phyloP scores from a whole-genome alignment of 805 yeast genomes.

The Gaillardinia entomophila region DNA sequence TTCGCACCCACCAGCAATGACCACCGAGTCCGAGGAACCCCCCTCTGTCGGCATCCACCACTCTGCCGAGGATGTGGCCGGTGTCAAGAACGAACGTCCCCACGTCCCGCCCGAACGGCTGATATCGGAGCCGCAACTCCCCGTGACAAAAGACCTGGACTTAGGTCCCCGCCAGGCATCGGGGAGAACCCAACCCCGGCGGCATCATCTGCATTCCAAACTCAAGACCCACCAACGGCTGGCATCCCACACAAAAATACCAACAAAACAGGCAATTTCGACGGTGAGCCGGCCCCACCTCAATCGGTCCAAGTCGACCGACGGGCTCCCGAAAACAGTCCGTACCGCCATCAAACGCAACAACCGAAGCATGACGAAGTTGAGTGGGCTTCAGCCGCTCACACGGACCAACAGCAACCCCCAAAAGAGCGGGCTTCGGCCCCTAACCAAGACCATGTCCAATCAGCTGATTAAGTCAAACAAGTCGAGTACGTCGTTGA shows the following conservation, averaged over 20 bases:
- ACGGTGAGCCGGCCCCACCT: slow-evolving; percentile 30
- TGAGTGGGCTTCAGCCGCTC: slow-evolving; percentile 30
- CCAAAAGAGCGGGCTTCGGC: slow-evolving; percentile 8
- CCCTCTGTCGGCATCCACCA: too few relatives aligned
- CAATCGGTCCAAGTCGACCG: slow-evolving; percentile 36
- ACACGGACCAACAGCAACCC: slow-evolving; percentile 28
- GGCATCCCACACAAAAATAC: neutral
- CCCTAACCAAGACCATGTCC: slow-evolving; percentile 12
- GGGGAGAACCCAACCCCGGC: neutral
- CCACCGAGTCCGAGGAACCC: too few relatives aligned
- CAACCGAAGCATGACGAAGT: slow-evolving; percentile 32
- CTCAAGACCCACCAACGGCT: neutral
- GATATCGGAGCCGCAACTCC: too few relatives aligned
- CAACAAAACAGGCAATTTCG: too few relatives aligned
- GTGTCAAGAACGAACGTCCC: too few relatives aligned
- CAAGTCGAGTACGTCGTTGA: slow-evolving; percentile 28
- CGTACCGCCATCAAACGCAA: slow-evolving; percentile 22
- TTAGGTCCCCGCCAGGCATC: too few relatives aligned
- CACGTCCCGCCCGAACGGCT: too few relatives aligned
- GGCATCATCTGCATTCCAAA: neutral
- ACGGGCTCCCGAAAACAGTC: slow-evolving; percentile 25
- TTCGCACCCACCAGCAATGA: too few relatives aligned
- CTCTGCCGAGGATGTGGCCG: too few relatives aligned
- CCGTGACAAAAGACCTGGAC: too few relatives aligned
- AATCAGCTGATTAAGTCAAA: slow-evolving; percentile 18